Percentiles rank a stretch among this genome's conserved stretches.
These are phyloP conservation scores for Verticillium albo-atrum DNA, from an alignment of 2,329 filamentous ascomycete genomes.

Conservation along the genomic window DNA sequence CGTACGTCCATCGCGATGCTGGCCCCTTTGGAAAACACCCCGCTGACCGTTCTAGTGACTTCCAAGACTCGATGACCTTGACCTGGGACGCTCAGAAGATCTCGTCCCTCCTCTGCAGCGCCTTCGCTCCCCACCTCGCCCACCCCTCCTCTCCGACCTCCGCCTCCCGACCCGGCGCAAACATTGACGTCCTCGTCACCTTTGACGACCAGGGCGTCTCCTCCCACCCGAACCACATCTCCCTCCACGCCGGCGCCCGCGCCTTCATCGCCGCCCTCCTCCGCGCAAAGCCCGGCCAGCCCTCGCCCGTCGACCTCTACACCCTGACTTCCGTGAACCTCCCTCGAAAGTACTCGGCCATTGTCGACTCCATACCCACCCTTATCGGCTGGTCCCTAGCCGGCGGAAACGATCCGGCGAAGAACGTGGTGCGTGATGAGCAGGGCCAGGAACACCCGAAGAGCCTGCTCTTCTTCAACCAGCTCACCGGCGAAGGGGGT, in stretches of 20 bases:
- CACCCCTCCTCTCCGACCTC: conserved; percentile 23
- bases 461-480: conserved; percentile 67
- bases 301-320: conserved; percentile 77
- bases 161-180: conserved; percentile 35
- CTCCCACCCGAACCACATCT: conserved; percentile 88
- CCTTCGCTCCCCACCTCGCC: conserved; percentile 66
- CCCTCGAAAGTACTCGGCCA: conserved; percentile 72
- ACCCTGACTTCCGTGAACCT: conserved; percentile 71
- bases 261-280: conserved; percentile 66
- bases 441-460: conserved; percentile 43
- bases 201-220: conserved; percentile 84
- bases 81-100: conserved; percentile 72
- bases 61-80: conserved; percentile 84
- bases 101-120: conserved; percentile 62
- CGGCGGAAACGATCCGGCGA: conserved; percentile 16
- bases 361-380: conserved; percentile 73
- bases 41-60: conserved; percentile 42
- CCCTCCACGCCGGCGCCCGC: conserved; percentile 76
- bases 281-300: conserved; percentile 58
- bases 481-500: conserved; percentile 54
- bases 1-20: conserved; percentile 38
- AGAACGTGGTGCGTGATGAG: conserved; percentile 4
- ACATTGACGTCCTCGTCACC: conserved; percentile 80
- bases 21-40: neutral
- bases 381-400: conserved; percentile 51